Percentiles rank a stretch among this genome's conserved stretches.
These are phyloP conservation scores for Pseudogymnoascus sp. DNA, from an alignment of 2,329 filamentous ascomycete species.

Conservation along the genomic window DNA sequence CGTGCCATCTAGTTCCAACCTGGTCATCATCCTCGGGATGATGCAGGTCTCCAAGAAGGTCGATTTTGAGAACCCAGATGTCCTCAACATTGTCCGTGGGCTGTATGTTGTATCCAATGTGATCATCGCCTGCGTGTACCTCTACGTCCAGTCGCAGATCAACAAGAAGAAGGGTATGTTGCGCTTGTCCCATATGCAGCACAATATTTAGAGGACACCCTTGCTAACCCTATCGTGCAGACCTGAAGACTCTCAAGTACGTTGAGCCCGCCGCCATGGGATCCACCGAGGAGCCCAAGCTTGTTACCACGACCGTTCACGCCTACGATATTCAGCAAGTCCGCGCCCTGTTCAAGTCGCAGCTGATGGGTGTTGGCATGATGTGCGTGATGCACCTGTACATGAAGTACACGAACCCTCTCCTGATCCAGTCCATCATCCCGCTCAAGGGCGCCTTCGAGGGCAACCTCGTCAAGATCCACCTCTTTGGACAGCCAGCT, in stretches of 20 bases:
- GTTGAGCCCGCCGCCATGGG: slow-evolving; percentile 93
- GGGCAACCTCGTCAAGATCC: slow-evolving; percentile 92
- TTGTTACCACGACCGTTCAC: slow-evolving; percentile 91
- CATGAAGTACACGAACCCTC: slow-evolving; percentile 99
- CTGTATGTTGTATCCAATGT: slow-evolving; percentile 66
- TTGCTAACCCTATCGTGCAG: slow-evolving; percentile 39
- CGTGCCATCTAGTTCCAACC: slow-evolving; percentile 62
- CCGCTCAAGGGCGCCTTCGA: slow-evolving; percentile 94
- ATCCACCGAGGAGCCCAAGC: slow-evolving; percentile 87
- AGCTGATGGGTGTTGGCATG: slow-evolving; percentile 95
- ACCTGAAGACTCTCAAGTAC: slow-evolving; percentile 96
- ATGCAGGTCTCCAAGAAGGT: slow-evolving; percentile 98
- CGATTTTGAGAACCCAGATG: slow-evolving; percentile 80
- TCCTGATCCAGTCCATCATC: slow-evolving; percentile 97
- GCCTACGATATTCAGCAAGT: slow-evolving; percentile 89
- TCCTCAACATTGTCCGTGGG: slow-evolving; percentile 55
- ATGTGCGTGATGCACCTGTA: slow-evolving; percentile 98
- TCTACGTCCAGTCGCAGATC: slow-evolving; percentile 77
- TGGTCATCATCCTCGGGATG: slow-evolving; percentile 92
- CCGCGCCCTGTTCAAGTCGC: slow-evolving; percentile 74
- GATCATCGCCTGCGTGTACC: slow-evolving; percentile 75
- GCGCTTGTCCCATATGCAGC: not conserved
- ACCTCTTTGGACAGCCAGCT: slow-evolving; percentile 80
- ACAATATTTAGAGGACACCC: not conserved
- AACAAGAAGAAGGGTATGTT: slow-evolving; percentile 91